phyloP scores from a whole-genome alignment of 2,329 filamentous ascomycete genomes.

The Trichoderma harzianum region DNA sequence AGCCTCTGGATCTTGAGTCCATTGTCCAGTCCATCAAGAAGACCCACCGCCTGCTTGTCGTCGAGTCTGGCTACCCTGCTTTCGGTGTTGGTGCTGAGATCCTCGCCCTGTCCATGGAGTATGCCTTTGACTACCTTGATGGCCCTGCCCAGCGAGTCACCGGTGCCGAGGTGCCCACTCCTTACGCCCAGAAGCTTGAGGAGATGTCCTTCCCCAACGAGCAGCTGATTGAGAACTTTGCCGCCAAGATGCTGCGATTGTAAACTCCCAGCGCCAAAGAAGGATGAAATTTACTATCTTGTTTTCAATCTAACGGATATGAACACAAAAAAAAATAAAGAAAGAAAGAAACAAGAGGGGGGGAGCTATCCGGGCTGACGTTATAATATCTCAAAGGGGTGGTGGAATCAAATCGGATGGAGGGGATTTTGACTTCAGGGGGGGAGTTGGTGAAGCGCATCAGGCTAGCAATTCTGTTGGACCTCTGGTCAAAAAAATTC shows the following conservation, averaged over 20 bases:
- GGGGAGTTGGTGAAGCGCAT: slow-evolving; percentile 8
- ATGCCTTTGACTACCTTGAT: slow-evolving; percentile 96
- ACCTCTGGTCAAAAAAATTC: slow-evolving; percentile 25
- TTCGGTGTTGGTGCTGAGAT: slow-evolving; percentile 93
- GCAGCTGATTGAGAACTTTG: slow-evolving; percentile 80
- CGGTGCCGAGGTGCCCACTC: slow-evolving; percentile 94
- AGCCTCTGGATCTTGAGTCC: slow-evolving; percentile 91
- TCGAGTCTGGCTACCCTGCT: slow-evolving; percentile 94
- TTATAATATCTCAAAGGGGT: slow-evolving; percentile 6
- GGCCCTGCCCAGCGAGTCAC: slow-evolving; percentile 91
- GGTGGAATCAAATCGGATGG: not conserved
- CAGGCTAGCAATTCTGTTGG: slow-evolving; percentile 24
- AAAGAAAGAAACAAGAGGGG: not conserved
- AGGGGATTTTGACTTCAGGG: slow-evolving; percentile 8
- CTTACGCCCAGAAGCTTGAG: slow-evolving; percentile 90
- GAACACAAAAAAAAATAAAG: not conserved
- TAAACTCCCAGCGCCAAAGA: slow-evolving; percentile 40
- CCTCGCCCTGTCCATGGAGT: slow-evolving; percentile 92
- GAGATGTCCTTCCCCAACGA: slow-evolving; percentile 94
- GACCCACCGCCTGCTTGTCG: slow-evolving; percentile 84
- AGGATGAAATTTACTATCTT: not conserved
- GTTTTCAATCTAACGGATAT: not conserved
- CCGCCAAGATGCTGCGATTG: slow-evolving; percentile 81
- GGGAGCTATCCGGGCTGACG: not conserved
- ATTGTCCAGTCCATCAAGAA: slow-evolving; percentile 99